Base-by-base conservation (phyloP, 1,139 yeast genomes). In the Martiniozyma asiatica region DNA sequence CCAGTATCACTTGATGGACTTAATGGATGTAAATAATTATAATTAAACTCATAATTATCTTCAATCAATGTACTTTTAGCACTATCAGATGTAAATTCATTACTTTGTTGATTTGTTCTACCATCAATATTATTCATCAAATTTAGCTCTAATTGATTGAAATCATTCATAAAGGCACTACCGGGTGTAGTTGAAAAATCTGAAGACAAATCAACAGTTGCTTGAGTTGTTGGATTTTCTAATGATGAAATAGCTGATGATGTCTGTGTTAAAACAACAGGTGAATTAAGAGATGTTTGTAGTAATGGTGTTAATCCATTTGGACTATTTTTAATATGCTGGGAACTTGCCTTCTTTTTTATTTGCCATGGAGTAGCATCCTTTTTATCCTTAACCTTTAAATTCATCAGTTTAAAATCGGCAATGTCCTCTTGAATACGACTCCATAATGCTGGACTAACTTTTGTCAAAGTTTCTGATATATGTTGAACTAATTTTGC, bases 1-100 rank as follows among this genome's bases (percentile, higher is more conserved):
- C 72, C 72, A 3, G 70, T 63, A 27, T 64, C 70, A 9, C 65
- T 57, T 7, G 51, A 44, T 5, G 68, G 66, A n/a, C 63, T 56
- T 21, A 44, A 24, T 1, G 48, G 45, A n/a, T 35, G 35, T 10
- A 36, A 24, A 24, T 25, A 25, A 5, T 19, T 20, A 11, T 17
- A 13, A n/a, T 25, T 25, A 11, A 36, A 35, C 11, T 31, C 39
- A 20, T 32, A 33, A 13, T 35, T 29, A 13, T 31, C 23, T 10
- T 17, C 31, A n/a, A 8, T 19, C 21, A 16, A 4, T 4, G 11
- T 24, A 21, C 4, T 9, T 8, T 12, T 11, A 13, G 9, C 12
- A n/a, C 14, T 21, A 20, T 20, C 18, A n/a, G n/a, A n/a, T n/a
- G n/a, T n/a, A n/a, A n/a, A n/a, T n/a, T n/a, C n/a, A n/a, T n/a